Evolutionary conservation across 495 filamentous ascomycete species (phyloP), one percentile per base, ranked within the genome.

Genomic region (Xylaria scruposa): DNA sequence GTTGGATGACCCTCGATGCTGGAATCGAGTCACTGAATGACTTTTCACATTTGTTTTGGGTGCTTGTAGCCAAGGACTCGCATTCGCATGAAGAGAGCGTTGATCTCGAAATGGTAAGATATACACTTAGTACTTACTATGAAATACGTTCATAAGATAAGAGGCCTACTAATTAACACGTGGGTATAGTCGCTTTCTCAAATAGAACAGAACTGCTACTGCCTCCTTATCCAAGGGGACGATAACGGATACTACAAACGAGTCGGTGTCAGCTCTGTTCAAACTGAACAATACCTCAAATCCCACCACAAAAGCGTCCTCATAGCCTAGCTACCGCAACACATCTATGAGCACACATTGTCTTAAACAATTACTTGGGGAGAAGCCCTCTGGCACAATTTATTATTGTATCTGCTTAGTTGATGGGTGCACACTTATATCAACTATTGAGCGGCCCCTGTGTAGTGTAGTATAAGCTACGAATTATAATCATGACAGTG

Each of bases 1-100:
- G 61, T 10, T 64, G 61, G 61, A 47, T 64, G 26, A 64, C 61
- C 26, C 61, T 64, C 12, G 61, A 64, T 15, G 19, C 46, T 12
- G 40, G 15, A 24, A 29, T 64, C 7, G 40, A 46, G 46, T 24
- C 10, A 3, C 24, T 31, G 12, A 46, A 19, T 64, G 40, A 47
- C 21, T 46, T 64, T 47, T 46, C 61, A 10, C 19, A 47, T 29
- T 4, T 64, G 19, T 46, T 44, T 13, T 64, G 61, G 61, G 61
- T 31, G 9, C 36, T 10, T 13, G 61, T 64, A 33, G 61, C 40
- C 12, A 64, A 46, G 10, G 61, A 46, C 61, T 64, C 61, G 5
- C 61, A 64, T 64, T 64, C 40, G 29, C 61, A 64, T 64, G 21
- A 46, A 29, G 61, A 64, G 3, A 46, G 1, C 12, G 8, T 7